phyloP scores from a whole-genome alignment of 108 stramenopile species.

The Fragilariopsis cylindrus region DNA sequence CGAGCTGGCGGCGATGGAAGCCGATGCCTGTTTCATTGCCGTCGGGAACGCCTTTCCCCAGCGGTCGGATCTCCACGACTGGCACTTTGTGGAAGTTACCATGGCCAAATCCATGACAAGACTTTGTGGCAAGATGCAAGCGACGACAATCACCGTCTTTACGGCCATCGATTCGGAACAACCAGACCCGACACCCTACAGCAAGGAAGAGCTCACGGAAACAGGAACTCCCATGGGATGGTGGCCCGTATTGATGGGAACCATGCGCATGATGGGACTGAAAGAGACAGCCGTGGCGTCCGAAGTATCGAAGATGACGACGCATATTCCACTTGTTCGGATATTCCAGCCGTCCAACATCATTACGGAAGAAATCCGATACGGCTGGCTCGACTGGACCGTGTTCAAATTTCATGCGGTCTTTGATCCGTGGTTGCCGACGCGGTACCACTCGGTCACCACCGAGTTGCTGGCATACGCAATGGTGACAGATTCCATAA shows the following conservation, averaged over 20 bases:
- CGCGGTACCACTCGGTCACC: conserved; percentile 24
- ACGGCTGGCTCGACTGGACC: conserved; percentile 29
- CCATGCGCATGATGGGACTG: conserved; percentile 17
- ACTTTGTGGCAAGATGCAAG: conserved; percentile 25
- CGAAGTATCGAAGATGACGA: not conserved
- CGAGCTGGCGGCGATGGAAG: conserved; percentile 6
- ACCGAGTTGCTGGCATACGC: conserved; percentile 17
- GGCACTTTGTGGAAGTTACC: conserved; percentile 24
- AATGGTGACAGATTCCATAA: conserved; percentile 22
- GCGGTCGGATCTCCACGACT: not conserved
- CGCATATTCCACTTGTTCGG: conserved; percentile 14
- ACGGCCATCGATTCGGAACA: conserved; percentile 8
- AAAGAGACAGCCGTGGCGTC: conserved; percentile 15
- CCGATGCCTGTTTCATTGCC: conserved; percentile 34
- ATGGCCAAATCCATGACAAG: conserved; percentile 18
- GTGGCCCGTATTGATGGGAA: conserved; percentile 2
- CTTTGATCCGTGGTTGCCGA: conserved; percentile 19
- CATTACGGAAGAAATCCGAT: conserved; percentile 21
- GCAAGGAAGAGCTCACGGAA: conserved; percentile 15
- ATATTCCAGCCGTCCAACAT: conserved; percentile 25
- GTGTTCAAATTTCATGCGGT: conserved; percentile 17
- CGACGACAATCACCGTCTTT: not conserved
- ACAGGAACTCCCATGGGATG: conserved; percentile 15
- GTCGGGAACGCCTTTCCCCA: conserved; percentile 21
- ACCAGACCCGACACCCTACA: conserved; percentile 3